A percentile compares a stretch with the other conserved stretches of the same genome.
Conservation (phyloP, 495 filamentous ascomycete species). For the Tuber melanosporum region DNA sequence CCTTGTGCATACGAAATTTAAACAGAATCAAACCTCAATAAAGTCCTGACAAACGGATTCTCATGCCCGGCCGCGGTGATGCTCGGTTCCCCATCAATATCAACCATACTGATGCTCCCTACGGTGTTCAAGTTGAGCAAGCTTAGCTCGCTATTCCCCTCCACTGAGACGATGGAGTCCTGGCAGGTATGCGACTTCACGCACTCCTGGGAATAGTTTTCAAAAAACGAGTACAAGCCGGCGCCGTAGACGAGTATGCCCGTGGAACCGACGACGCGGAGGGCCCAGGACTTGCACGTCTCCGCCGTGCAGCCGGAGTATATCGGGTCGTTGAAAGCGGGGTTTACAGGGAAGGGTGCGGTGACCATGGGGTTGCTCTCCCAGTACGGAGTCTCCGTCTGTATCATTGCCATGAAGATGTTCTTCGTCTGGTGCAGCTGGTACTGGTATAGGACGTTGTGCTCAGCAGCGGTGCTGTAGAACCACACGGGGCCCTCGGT, state of each 20-base stretch:
- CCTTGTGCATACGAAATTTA: background rate
- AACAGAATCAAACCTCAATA: slow-evolving; percentile 34
- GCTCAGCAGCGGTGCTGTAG: slow-evolving; percentile 73
- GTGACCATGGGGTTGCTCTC: slow-evolving; percentile 76
- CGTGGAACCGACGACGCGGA: slow-evolving; percentile 64
- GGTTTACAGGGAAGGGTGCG: slow-evolving; percentile 58
- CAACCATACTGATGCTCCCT: slow-evolving; percentile 77
- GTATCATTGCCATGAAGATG: slow-evolving; percentile 77
- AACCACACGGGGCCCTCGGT: slow-evolving; percentile 57
- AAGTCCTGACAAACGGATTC: slow-evolving; percentile 23
- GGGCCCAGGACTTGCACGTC: slow-evolving; percentile 77
- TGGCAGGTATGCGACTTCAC: slow-evolving; percentile 71
- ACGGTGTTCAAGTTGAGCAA: slow-evolving; percentile 81
- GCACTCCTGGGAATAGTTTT: slow-evolving; percentile 75
- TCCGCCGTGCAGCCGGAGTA: slow-evolving; percentile 58
- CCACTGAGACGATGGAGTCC: slow-evolving; percentile 76
- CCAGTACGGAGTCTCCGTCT: slow-evolving; percentile 90
- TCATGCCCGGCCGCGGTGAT: slow-evolving; percentile 23
- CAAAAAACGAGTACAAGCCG: slow-evolving; percentile 81
- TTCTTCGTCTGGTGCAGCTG: slow-evolving; percentile 73
- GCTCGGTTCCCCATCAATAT: slow-evolving; percentile 19
- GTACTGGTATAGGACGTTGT: slow-evolving; percentile 86
- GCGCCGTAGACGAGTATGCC: slow-evolving; percentile 69
- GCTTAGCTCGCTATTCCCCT: slow-evolving; percentile 60
- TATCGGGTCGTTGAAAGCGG: slow-evolving; percentile 65